These are phyloP conservation scores for Petasospora fabianii DNA, from an alignment of 1,139 yeast species.

Conservation along the genomic window DNA sequence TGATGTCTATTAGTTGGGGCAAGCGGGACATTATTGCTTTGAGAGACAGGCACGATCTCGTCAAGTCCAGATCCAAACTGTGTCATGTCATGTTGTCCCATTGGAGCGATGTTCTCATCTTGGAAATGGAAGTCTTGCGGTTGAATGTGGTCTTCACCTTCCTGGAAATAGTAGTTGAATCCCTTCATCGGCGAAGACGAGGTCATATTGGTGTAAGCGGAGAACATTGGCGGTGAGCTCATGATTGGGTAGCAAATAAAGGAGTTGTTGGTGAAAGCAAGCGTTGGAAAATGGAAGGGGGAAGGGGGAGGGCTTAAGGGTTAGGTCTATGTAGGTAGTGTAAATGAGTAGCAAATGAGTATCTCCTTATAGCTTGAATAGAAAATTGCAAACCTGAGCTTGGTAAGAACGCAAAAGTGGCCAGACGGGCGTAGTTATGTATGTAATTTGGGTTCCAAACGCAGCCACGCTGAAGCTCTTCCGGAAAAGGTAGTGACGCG, in stretches of 20 bases:
- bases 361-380: background rate
- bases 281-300: background rate
- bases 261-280: background rate
- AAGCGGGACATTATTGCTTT: slow-evolving; percentile 3
- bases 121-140: slow-evolving; percentile 8
- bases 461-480: slow-evolving; percentile 1
- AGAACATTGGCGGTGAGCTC: slow-evolving; percentile 13
- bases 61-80: slow-evolving; percentile 6
- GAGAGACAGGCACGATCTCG: slow-evolving; percentile 9
- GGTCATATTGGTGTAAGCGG: slow-evolving; percentile 4
- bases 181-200: slow-evolving; percentile 19
- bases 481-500: slow-evolving; percentile 16
- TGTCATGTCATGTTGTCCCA: background rate
- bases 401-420: background rate
- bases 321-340: background rate
- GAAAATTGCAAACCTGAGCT: background rate
- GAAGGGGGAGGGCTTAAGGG: background rate
- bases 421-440: slow-evolving; percentile 6
- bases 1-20: slow-evolving; percentile 5
- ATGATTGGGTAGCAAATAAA: background rate
- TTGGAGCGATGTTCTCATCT: slow-evolving; percentile 9
- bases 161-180: slow-evolving; percentile 15
- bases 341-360: background rate
- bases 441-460: slow-evolving; percentile 7
- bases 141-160: background rate